Evolutionary conservation across 805 yeast genomes (phyloP).

Genomic region (Saccharomycopsis fibuligera): DNA sequence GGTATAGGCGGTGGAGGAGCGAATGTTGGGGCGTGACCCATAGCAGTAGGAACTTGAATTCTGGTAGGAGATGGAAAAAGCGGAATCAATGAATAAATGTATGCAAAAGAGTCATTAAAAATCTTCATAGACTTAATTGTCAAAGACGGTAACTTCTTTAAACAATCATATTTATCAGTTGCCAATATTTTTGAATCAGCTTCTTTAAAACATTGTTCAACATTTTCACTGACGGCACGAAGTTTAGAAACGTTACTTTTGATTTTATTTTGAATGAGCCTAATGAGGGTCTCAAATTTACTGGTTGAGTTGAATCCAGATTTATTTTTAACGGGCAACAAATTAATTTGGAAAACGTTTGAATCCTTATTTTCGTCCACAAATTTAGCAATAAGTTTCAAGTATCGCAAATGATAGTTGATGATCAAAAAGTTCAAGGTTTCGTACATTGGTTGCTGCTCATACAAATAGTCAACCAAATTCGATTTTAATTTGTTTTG

Average conservation of each 20-base stretch:
- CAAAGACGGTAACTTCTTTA: conserved; percentile 10
- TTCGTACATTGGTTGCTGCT: conserved; percentile 17
- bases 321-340: conserved; percentile 13
- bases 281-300: conserved; percentile 17
- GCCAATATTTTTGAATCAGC: conserved; percentile 3
- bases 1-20: conserved; percentile 2
- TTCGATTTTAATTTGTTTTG: neutral
- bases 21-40: neutral
- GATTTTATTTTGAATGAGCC: conserved; percentile 12
- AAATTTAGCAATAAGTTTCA: conserved; percentile 14
- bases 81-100: conserved; percentile 15
- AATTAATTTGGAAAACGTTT: conserved; percentile 8
- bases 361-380: conserved; percentile 16
- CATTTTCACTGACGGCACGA: neutral
- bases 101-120: conserved; percentile 16
- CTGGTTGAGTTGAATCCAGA: conserved; percentile 2
- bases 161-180: conserved; percentile 1
- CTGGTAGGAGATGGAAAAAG: conserved; percentile 13
- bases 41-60: neutral
- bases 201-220: neutral
- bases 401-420: conserved; percentile 17
- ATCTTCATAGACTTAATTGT: conserved; percentile 7
- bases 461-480: conserved; percentile 6
- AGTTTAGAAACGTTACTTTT: conserved; percentile 13
- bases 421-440: conserved; percentile 4